phyloP scores from a whole-genome alignment of 306 rosid genomes.

The Albizia julibrissin region DNA sequence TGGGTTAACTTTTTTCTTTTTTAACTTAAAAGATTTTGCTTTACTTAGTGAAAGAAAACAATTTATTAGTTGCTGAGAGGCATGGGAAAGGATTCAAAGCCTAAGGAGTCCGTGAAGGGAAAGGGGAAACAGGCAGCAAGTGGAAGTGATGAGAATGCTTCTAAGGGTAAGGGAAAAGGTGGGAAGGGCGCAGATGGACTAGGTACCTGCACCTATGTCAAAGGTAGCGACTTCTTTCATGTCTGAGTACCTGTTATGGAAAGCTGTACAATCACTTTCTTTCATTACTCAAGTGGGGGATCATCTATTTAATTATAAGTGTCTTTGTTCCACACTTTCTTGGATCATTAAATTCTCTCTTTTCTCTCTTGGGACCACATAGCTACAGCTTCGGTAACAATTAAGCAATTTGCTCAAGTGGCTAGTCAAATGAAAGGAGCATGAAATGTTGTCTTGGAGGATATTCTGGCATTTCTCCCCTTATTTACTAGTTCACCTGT shows the following conservation, averaged over 20 bases:
- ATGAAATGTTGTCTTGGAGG: too few species aligned
- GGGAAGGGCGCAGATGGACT: slow-evolving; percentile 83
- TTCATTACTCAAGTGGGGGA: not conserved
- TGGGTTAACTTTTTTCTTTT: not conserved
- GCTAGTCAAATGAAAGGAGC: too few species aligned
- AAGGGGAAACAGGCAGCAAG: slow-evolving; percentile 81
- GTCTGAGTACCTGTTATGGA: not conserved
- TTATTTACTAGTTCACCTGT: too few species aligned
- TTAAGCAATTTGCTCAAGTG: too few species aligned
- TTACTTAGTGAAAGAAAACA: slow-evolving; percentile 12
- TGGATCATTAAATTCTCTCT: too few species aligned
- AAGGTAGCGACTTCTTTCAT: slow-evolving; percentile 47
- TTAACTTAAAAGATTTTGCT: slow-evolving; percentile 2
- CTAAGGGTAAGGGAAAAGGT: slow-evolving; percentile 88
- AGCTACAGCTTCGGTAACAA: too few species aligned
- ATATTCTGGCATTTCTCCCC: too few species aligned
- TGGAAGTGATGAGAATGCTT: slow-evolving; percentile 71
- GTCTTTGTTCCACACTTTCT: too few species aligned
- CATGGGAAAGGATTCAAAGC: slow-evolving; percentile 88
- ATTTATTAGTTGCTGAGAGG: slow-evolving; percentile 28
- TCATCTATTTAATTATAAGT: too few species aligned
- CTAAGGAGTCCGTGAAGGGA: slow-evolving; percentile 80
- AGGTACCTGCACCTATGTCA: slow-evolving; percentile 96
- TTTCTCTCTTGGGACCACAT: too few species aligned
- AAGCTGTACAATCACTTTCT: not conserved